phyloP scores from a whole-genome alignment of 176 grass and related monocot genomes.

The Poa pratensis region DNA sequence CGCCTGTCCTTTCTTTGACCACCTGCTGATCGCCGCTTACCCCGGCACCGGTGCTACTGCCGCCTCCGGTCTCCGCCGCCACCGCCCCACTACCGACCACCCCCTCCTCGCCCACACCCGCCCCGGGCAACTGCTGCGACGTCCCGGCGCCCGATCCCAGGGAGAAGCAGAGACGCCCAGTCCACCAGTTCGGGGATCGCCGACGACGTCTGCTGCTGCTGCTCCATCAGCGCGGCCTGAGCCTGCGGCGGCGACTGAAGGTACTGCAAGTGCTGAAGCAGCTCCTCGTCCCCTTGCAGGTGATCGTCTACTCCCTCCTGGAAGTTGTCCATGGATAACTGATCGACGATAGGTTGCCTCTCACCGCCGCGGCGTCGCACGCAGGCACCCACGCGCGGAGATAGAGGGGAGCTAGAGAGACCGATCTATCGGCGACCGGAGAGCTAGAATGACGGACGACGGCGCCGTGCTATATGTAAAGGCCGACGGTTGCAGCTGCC shows the following conservation, averaged over 20 bases:
- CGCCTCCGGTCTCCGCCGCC: neutral
- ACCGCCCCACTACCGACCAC: neutral
- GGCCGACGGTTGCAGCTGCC: slow-evolving; percentile 5
- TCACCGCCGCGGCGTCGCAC: too few species aligned
- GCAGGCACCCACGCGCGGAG: too few species aligned
- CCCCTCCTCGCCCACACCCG: neutral
- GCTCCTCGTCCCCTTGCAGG: neutral
- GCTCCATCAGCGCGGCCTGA: neutral
- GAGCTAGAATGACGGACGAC: neutral
- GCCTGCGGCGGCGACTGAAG: neutral
- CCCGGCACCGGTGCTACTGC: neutral
- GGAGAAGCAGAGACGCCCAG: slow-evolving; percentile 51
- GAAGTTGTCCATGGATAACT: slow-evolving; percentile 23
- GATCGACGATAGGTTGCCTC: neutral
- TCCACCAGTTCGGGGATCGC: slow-evolving; percentile 28
- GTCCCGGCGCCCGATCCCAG: neutral
- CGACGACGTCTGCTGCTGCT: slow-evolving; percentile 3
- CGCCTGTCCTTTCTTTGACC: slow-evolving; percentile 1
- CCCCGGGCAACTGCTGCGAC: slow-evolving; percentile 22
- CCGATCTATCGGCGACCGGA: neutral
- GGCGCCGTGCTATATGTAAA: slow-evolving; percentile 44
- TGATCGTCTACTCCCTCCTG: neutral
- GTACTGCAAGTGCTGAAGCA: neutral
- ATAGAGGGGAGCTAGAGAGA: neutral
- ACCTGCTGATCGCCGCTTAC: neutral